phyloP scores from a whole-genome alignment of 2,329 filamentous ascomycete species.

The Nothopassalora personata region DNA sequence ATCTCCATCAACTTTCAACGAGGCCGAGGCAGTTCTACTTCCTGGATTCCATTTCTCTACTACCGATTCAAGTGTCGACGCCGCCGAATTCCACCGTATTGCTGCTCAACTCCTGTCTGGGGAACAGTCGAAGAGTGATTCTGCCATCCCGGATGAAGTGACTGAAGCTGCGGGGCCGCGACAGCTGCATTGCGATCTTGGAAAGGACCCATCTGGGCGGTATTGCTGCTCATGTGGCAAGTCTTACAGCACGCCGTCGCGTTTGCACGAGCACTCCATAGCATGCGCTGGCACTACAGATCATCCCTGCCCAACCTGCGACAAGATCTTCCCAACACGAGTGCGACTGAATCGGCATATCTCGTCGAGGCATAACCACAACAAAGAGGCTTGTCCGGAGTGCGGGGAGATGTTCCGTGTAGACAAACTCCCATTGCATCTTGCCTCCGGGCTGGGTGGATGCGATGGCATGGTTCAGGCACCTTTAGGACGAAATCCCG shows the following conservation, averaged over 20 bases:
- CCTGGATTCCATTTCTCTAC: conserved; percentile 23
- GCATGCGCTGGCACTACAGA: conserved; percentile 16
- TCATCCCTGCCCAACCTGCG: conserved; percentile 17
- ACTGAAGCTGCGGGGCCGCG: not conserved
- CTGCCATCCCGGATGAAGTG: conserved; percentile 8
- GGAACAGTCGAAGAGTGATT: conserved; percentile 9
- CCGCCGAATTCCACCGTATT: conserved; percentile 21
- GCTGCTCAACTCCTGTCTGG: conserved; percentile 20
- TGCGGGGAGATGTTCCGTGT: conserved; percentile 17
- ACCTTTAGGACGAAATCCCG: conserved; percentile 6
- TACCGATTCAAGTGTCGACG: conserved; percentile 15
- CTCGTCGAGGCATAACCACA: conserved; percentile 11
- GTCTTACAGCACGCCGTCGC: conserved; percentile 13
- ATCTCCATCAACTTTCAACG: not conserved
- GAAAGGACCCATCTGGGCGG: conserved; percentile 14
- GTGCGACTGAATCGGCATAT: conserved; percentile 13
- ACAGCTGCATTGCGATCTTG: conserved; percentile 19
- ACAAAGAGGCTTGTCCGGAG: conserved; percentile 19
- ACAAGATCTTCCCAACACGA: conserved; percentile 14
- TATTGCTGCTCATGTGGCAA: conserved; percentile 21
- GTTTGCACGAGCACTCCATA: conserved; percentile 14
- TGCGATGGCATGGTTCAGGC: conserved; percentile 20
- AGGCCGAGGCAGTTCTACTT: conserved; percentile 9
- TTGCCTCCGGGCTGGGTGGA: conserved; percentile 19
- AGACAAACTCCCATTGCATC: conserved; percentile 16